Evolutionary conservation across 2,329 filamentous ascomycete species (phyloP), one percentile per base, ranked within the genome.

Genomic region (Trichophaea hybrida): DNA sequence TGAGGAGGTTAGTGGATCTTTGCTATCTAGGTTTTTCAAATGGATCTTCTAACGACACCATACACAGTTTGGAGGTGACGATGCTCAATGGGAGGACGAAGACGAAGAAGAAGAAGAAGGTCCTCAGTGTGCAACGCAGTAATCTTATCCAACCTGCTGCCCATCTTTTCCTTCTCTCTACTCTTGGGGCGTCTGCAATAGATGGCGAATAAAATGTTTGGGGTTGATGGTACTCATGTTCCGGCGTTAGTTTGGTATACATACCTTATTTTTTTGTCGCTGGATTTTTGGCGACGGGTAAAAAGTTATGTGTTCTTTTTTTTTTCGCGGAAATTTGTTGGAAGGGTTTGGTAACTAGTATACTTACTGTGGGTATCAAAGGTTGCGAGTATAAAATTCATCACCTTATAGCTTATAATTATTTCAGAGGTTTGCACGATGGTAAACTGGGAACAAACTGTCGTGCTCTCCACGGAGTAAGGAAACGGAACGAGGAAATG

Each of bases 1-100:
- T 67, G 88, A 96, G 55, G 82, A 89, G 69, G 82, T 84, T 72
- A 73, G 78, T 74, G 58, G 4, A 37, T 31, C 35, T 56, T 8
- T 31, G 34, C 10, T 37, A 15, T 53, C 13, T 37, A 53, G 13
- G n/a, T 43, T 43, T 43, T 51, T 32, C 48, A 15, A 32, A 51
- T 24, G 31, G 48, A 15, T 15, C 38, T 10, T 12, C 10, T 15
- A 49, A 49, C 44, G 13, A 24, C 12, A 12, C 13, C 8, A n/a
- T 17, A 5, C 31, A 49, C 59, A 69, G 65, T 76, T 76, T 59
- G 76, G 75, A 10, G 72, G 72, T 34, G 71, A 70, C 24, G 75
- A 76, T 66, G 69, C 69, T 1, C 33, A 35, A 15, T 78, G 76
- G 76, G 75, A 73, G 56, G 76, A 77, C 59, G 76, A 77, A 17